Evolutionary conservation across 2,329 filamentous ascomycete species (phyloP).

Genomic region (Eurotiales sp.): DNA sequence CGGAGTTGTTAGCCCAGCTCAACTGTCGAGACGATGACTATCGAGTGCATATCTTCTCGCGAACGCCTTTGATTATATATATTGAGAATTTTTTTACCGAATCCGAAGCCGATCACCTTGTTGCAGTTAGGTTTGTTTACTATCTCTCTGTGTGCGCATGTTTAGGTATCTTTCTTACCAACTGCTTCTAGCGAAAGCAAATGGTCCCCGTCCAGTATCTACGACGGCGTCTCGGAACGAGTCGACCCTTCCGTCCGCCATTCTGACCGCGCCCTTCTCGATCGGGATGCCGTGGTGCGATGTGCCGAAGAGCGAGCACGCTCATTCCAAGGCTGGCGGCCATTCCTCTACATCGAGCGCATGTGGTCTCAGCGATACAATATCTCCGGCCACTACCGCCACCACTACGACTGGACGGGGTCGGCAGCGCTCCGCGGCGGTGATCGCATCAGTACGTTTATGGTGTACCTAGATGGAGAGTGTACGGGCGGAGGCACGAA

Average conservation of each 20-base stretch:
- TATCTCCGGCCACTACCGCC: slow-evolving; percentile 54
- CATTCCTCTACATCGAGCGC: slow-evolving; percentile 56
- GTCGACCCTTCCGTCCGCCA: slow-evolving; percentile 49
- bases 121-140: slow-evolving; percentile 49
- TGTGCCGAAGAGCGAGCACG: slow-evolving; percentile 59
- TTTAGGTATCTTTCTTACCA: not conserved
- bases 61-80: slow-evolving; percentile 56
- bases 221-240: slow-evolving; percentile 45
- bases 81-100: slow-evolving; percentile 53
- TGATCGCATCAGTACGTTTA: slow-evolving; percentile 55
- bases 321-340: slow-evolving; percentile 58
- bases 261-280: slow-evolving; percentile 50
- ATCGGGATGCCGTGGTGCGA: slow-evolving; percentile 48
- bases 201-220: slow-evolving; percentile 54
- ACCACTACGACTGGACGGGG: slow-evolving; percentile 59
- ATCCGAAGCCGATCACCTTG: slow-evolving; percentile 48
- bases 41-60: slow-evolving; percentile 48
- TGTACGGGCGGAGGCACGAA: slow-evolving; percentile 59
- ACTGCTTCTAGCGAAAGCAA: slow-evolving; percentile 38
- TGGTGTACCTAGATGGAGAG: slow-evolving; percentile 56
- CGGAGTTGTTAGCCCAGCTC: slow-evolving; percentile 18
- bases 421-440: slow-evolving; percentile 28
- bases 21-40: slow-evolving; percentile 28
- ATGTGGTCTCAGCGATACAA: slow-evolving; percentile 60
- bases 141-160: not conserved